These are phyloP conservation scores for Murraya koenigii DNA, from an alignment of 345 rosid species.

Conservation along the genomic window DNA sequence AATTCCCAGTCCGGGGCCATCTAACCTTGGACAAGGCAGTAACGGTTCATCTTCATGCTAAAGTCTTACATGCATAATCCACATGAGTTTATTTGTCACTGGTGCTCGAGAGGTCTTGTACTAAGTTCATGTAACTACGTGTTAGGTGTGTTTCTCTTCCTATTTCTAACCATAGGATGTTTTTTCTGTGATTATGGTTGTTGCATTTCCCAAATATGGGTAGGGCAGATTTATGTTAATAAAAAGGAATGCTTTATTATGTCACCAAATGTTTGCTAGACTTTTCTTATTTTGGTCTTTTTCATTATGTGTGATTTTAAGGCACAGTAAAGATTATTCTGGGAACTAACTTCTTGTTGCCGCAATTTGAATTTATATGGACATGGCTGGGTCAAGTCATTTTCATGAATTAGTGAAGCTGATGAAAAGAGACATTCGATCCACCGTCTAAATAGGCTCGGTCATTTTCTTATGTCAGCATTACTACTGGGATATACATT, in stretches of 20 bases:
- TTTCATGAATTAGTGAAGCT: background rate
- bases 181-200: background rate
- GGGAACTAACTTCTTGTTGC: background rate
- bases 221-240: slow-evolving; percentile 9
- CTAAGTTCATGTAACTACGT: slow-evolving; percentile 17
- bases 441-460: background rate
- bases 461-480: background rate
- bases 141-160: slow-evolving; percentile 10
- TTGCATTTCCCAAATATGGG: slow-evolving; percentile 10
- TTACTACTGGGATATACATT: background rate
- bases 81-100: slow-evolving; percentile 23
- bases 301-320: background rate
- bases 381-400: background rate
- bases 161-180: slow-evolving; percentile 17
- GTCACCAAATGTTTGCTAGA: background rate
- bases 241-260: slow-evolving; percentile 4
- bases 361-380: background rate
- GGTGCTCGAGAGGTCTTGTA: slow-evolving; percentile 50
- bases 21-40: slow-evolving; percentile 38
- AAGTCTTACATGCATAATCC: slow-evolving; percentile 9
- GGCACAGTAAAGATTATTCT: too few species aligned
- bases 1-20: slow-evolving; percentile 52
- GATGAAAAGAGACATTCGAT: background rate
- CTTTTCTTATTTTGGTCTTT: background rate
- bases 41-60: slow-evolving; percentile 33